Conservation (phyloP, 2,329 filamentous ascomycete genomes). For the Eurotiales sp. region DNA sequence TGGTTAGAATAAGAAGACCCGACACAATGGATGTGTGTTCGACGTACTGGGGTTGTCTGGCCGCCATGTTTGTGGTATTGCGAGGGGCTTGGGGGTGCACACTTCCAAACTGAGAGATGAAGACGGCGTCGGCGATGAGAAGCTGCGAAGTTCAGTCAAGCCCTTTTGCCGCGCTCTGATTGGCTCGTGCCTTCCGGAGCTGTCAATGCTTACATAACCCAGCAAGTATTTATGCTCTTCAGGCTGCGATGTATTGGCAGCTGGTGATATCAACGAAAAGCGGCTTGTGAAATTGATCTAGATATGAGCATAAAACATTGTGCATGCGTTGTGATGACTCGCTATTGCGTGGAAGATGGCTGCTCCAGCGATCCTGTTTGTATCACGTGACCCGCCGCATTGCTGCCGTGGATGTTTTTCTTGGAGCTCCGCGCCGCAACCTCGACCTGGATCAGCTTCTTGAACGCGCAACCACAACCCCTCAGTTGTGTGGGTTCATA, state of each 20-base stretch:
- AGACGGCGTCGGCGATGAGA: slow-evolving; percentile 11
- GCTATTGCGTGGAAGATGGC: no score
- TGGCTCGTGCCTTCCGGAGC: slow-evolving; percentile 22
- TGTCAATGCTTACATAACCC: slow-evolving; percentile 17
- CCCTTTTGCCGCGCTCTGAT: slow-evolving; percentile 32
- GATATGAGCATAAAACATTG: no score
- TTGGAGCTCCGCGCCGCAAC: slow-evolving; percentile 8
- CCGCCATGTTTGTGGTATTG: slow-evolving; percentile 27
- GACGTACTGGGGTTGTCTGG: slow-evolving; percentile 31
- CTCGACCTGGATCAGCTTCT: slow-evolving; percentile 3
- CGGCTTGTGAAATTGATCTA: no score
- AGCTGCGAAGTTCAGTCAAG: slow-evolving; percentile 31
- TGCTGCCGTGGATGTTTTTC: slow-evolving; percentile 10
- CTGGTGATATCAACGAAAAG: no score
- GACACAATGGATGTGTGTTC: slow-evolving; percentile 22
- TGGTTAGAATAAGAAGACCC: slow-evolving; percentile 14
- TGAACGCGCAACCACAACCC: neutral
- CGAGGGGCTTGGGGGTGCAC: slow-evolving; percentile 6
- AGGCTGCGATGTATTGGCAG: no score
- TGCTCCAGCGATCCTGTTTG: neutral
- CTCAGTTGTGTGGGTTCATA: neutral
- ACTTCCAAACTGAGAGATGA: slow-evolving; percentile 11
- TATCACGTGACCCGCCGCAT: slow-evolving; percentile 12
- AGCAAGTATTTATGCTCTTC: no score
- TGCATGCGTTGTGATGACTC: no score